Base-by-base conservation (phyloP, 2,329 filamentous ascomycete genomes). In the Tothia fuscella region DNA sequence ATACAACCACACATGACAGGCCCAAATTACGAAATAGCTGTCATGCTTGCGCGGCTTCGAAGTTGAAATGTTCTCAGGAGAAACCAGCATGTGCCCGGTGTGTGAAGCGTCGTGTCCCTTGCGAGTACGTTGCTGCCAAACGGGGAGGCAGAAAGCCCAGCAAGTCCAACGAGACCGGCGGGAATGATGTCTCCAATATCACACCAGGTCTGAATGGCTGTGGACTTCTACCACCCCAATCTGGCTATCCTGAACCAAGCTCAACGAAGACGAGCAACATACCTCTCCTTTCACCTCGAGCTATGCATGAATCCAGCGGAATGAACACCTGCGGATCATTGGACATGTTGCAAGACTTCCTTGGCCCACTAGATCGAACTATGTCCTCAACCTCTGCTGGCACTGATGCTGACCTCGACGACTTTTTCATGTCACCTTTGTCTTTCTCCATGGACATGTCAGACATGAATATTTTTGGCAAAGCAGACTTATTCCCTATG, bases 1-100 rank as follows among this genome's bases (percentile, higher is more conserved):
- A n/a, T n/a, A 34, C 31, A 34, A 16, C 31, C 7, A 19, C 31
- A 17, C 13, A 12, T 29, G 14, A 29, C 10, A 29, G 14, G 7
- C 44, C 51, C 26, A 59, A 58, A 41, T 44, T 61, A 21, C 55
- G 60, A 22, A 55, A 60, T 33, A 62, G 58, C 43, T 64, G 60
- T 45, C 51, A 58, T n/a, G 50, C 52, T 29, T 62, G 59, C 47
- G 56, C 59, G 4, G 43, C 45, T 13, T 60, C 60, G 16, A 62
- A 63, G 49, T 49, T 63, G 33, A 56, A 53, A 48, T 58, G 57
- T 45, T 36, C 44, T 42, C 55, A 58, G 36, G 54, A 59, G 41
- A 59, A 56, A 38, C 58, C 58, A 25, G 51, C 50, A 28, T 63
- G 60, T 38, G 50, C 53, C 5, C 52, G 58, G 39, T 62, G 60